phyloP scores from a whole-genome alignment of 257 asterid species.

The Eustoma russellianum region DNA sequence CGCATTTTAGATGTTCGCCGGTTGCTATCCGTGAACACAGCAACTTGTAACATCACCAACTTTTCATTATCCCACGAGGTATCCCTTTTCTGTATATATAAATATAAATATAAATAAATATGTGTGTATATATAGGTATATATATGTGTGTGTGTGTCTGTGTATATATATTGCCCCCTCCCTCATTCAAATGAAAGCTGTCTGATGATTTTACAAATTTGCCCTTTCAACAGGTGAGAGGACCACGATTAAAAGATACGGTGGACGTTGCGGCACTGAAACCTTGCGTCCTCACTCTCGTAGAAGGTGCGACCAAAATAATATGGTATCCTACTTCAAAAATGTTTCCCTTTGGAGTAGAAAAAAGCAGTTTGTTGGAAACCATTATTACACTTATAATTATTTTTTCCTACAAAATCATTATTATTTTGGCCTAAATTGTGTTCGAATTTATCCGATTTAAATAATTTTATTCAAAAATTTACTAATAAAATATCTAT shows the following conservation, averaged over 20 bases:
- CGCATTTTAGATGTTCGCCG: slow-evolving; percentile 62
- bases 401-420: too few species aligned
- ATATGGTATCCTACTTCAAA: slow-evolving; percentile 7
- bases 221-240: slow-evolving; percentile 47
- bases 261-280: slow-evolving; percentile 94
- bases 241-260: slow-evolving; percentile 77
- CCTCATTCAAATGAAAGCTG: too few species aligned
- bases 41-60: slow-evolving; percentile 55
- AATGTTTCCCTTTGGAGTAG: background rate
- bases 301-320: slow-evolving; percentile 50
- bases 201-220: background rate
- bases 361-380: too few species aligned
- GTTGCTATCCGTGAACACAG: slow-evolving; percentile 39
- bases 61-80: slow-evolving; percentile 85
- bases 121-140: too few species aligned
- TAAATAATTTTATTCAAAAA: too few species aligned
- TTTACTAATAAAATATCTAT: too few species aligned
- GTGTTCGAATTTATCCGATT: too few species aligned
- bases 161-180: background rate
- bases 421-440: too few species aligned
- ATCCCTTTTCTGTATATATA: background rate
- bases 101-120: too few species aligned
- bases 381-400: too few species aligned
- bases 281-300: slow-evolving; percentile 73
- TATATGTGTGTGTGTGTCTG: background rate